phyloP scores from a whole-genome alignment of 345 rosid genomes.

The Euphorbia pulcherrima region DNA sequence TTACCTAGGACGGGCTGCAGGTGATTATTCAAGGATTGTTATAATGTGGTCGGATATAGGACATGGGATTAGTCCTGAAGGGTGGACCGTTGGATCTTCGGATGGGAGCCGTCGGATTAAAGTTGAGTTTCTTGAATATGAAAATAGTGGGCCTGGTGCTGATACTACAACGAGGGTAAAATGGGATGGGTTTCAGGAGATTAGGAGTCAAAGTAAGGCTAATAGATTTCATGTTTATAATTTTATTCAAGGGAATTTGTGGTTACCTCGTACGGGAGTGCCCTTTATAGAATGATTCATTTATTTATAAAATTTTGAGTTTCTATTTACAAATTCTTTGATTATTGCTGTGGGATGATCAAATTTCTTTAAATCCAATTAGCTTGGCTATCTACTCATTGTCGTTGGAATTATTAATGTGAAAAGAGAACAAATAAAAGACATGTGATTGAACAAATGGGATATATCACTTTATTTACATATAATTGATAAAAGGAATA shows the following conservation, averaged over 20 bases:
- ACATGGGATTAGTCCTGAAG: slow-evolving; percentile 6
- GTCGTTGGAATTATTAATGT: too few species aligned
- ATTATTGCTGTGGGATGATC: too few species aligned
- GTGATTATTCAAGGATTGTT: neutral
- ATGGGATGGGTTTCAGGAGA: neutral
- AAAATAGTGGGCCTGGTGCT: slow-evolving; percentile 15
- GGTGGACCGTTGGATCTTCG: slow-evolving; percentile 9
- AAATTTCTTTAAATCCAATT: too few species aligned
- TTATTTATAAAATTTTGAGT: too few species aligned
- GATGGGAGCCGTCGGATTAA: neutral
- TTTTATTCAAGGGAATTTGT: slow-evolving; percentile 17
- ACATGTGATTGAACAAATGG: too few species aligned
- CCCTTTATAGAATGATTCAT: neutral
- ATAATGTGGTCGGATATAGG: slow-evolving; percentile 10
- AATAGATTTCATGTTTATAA: neutral
- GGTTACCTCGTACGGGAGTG: slow-evolving; percentile 10
- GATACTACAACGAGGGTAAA: neutral
- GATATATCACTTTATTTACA: too few species aligned
- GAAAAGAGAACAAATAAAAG: too few species aligned
- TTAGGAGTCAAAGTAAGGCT: neutral
- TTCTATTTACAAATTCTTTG: too few species aligned
- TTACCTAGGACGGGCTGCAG: slow-evolving; percentile 10
- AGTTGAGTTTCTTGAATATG: slow-evolving; percentile 3
- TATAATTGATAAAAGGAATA: too few species aligned
- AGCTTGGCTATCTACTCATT: too few species aligned